Evolutionary conservation across 306 rosid genomes (phyloP).

Genomic region (Sesbania bispinosa): DNA sequence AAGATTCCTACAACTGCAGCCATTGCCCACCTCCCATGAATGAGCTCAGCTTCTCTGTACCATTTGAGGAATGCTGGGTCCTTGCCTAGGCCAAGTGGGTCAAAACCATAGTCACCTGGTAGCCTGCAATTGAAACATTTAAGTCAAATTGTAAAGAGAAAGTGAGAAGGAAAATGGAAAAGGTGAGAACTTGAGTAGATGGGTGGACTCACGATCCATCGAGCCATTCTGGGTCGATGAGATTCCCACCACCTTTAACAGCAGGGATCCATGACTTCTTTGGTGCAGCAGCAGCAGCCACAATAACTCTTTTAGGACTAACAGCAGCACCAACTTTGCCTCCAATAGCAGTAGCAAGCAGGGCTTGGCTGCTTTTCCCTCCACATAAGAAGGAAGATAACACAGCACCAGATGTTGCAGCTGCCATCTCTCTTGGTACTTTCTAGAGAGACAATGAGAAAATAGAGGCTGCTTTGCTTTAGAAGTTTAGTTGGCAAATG

Average conservation of each 20-base stretch:
- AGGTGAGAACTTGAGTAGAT: neutral
- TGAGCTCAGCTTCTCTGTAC: conserved; percentile 99
- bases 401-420: conserved; percentile 86
- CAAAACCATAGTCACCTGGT: conserved; percentile 96
- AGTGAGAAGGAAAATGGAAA: neutral
- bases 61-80: conserved; percentile 94
- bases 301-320: conserved; percentile 47
- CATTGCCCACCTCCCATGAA: conserved; percentile 99
- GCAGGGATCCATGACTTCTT: conserved; percentile 85
- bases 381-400: conserved; percentile 81
- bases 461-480: neutral
- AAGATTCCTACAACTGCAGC: conserved; percentile 89
- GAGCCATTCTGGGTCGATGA: conserved; percentile 94
- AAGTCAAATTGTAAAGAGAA: neutral
- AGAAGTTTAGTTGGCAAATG: conserved; percentile 2
- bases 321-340: conserved; percentile 38
- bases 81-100: conserved; percentile 88
- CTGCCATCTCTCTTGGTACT: conserved; percentile 59
- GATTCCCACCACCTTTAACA: conserved; percentile 67
- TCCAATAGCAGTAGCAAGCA: conserved; percentile 42
- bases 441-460: neutral
- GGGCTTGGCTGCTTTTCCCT: conserved; percentile 61
- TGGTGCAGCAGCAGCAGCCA: conserved; percentile 58
- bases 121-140: conserved; percentile 50
- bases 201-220: conserved; percentile 89